These are phyloP conservation scores for Claviceps arundinis DNA, from an alignment of 2,329 filamentous ascomycete species.

Conservation along the genomic window DNA sequence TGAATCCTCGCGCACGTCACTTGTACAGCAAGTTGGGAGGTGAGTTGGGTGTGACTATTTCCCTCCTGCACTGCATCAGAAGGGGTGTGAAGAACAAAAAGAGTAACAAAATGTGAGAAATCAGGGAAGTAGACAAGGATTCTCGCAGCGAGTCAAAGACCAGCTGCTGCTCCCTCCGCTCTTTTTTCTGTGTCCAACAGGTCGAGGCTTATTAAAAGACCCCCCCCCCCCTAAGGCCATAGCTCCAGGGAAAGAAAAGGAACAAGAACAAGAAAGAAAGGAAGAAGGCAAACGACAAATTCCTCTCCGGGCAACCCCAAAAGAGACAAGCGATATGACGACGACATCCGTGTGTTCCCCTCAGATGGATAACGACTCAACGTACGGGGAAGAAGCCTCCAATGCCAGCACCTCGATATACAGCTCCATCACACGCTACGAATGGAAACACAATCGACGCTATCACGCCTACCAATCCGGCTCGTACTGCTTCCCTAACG, in stretches of 20 bases:
- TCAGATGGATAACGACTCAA: constrained; percentile 8
- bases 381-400: constrained; percentile 7
- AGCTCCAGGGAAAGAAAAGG: not conserved
- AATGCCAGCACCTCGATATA: constrained; percentile 15
- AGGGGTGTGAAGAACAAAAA: not conserved
- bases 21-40: not conserved
- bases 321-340: not conserved
- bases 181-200: not conserved
- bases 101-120: not conserved
- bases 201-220: not conserved
- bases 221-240: not conserved
- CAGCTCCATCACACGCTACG: constrained; percentile 21
- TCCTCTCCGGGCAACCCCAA: too few species aligned
- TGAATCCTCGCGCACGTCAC: not conserved
- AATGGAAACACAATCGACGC: constrained; percentile 26
- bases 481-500: constrained; percentile 24
- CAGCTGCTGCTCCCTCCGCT: not conserved
- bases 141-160: not conserved
- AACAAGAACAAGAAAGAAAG: not conserved
- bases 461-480: constrained; percentile 27
- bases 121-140: not conserved
- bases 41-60: not conserved
- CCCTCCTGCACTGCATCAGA: not conserved
- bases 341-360: not conserved
- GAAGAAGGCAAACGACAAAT: not conserved